These are phyloP conservation scores for Sporisorium scitamineum DNA, from an alignment of 1,284 basidiomycete species.

Conservation along the genomic window DNA sequence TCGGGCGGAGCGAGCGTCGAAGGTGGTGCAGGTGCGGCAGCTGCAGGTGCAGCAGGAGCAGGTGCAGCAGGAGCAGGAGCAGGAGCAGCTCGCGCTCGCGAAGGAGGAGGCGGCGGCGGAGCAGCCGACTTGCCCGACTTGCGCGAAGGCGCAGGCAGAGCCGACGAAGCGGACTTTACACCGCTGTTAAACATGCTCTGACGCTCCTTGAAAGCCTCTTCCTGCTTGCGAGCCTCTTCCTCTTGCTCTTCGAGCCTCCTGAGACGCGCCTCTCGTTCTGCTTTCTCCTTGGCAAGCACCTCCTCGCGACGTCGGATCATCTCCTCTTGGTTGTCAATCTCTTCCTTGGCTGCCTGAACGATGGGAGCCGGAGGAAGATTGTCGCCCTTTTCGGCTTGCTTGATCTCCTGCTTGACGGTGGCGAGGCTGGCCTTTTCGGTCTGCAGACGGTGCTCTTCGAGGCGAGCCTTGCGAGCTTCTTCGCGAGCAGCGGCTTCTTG, in stretches of 20 bases:
- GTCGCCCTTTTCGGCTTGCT: constrained; percentile 44
- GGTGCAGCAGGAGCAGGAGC: constrained; percentile 44
- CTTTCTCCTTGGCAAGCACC: constrained; percentile 64
- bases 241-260: constrained; percentile 63
- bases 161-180: constrained; percentile 33
- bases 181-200: constrained; percentile 54
- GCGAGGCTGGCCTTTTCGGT: constrained; percentile 50
- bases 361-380: constrained; percentile 52
- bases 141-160: constrained; percentile 58
- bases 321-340: constrained; percentile 56
- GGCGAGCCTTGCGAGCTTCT: constrained; percentile 61
- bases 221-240: constrained; percentile 57
- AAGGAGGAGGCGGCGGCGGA: constrained; percentile 46
- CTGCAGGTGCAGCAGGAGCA: too few relatives aligned
- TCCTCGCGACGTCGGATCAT: constrained; percentile 63
- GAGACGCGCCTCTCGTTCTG: constrained; percentile 58
- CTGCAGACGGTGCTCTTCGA: constrained; percentile 62
- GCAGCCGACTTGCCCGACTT: constrained; percentile 42
- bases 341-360: constrained; percentile 60
- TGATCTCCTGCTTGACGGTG: constrained; percentile 59
- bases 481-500: constrained; percentile 66
- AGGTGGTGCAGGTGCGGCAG: constrained; percentile 26
- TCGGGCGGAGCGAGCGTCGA: constrained; percentile 19
- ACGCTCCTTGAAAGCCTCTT: constrained; percentile 62
- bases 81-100: constrained; percentile 46